Evolutionary conservation across 306 rosid genomes (phyloP), one percentile per base, ranked within the genome.

Genomic region (Coriaria nepalensis): DNA sequence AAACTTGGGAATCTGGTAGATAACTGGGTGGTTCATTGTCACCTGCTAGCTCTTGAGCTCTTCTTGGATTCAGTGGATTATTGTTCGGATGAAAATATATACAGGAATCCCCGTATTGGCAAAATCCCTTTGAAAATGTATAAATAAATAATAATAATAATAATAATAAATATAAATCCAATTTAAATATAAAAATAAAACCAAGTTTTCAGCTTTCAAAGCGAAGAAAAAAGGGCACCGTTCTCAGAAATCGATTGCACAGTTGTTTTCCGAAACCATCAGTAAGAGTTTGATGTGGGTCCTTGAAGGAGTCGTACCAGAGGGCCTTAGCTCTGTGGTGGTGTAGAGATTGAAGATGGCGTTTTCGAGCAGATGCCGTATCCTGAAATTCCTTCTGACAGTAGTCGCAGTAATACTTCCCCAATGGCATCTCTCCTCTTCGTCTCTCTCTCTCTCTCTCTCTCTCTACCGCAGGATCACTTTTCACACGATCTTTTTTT

Each of bases 351-450:
- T 68, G 74, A 52, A 63, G 69, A 63, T 84, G 95, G 33, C 98
- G 85, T 65, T 72, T 81, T 5, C 98, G 69, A 38, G 81, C 92
- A 0, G 45, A 66, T 0, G 82, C 68, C 4, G 81, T 77, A 63
- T 90, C 98, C 50, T 75, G 94, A 56, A 90, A 81, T 47, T 70
- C 72, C 71, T 79, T 84, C 29, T 79, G 76, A 62, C 98, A 90
- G 54, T 90, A 90, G 10, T 90, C 97, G 68, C 95, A 90, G 51
- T 70, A 59, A 32, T 74, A 84, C 48, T 80, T 84, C 40, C 66
- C 65, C 52, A 52, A 13, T 6, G 74, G 75, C 92, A 71, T 78
- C 55, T 39, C 60, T 62, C 7, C 63, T 29, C 34, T n/a, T n/a
- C n/a, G n/a, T 20, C 29, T 3, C 29, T 3, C 2, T 20, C 29